Evolutionary conservation across 176 grass and related monocot species (phyloP).

Genomic region (Juncus effusus): DNA sequence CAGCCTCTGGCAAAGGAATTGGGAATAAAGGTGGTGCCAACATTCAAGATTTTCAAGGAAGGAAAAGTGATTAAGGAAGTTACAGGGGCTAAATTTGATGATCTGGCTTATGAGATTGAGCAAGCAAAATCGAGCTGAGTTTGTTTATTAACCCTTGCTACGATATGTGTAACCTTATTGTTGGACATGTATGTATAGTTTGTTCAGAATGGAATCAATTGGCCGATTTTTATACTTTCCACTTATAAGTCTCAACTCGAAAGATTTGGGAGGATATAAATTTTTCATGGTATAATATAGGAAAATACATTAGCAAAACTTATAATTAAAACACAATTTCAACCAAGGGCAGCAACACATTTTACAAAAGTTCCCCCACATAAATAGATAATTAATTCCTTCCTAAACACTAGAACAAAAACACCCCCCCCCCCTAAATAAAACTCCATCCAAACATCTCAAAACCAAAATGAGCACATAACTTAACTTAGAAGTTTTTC

Average conservation of each 20-base stretch:
- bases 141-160: no score
- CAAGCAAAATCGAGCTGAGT: conserved; percentile 56
- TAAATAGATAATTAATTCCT: conserved; percentile 3
- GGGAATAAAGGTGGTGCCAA: conserved; percentile 76
- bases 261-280: no score
- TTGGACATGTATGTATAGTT: no score
- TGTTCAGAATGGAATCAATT: no score
- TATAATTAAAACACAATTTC: not conserved
- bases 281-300: no score
- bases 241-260: no score
- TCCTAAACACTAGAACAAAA: conserved; percentile 15
- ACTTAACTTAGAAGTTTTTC: conserved; percentile 2
- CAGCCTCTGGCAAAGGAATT: conserved; percentile 85
- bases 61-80: conserved; percentile 82
- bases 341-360: conserved; percentile 12
- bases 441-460: conserved; percentile 3
- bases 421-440: not conserved
- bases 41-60: conserved; percentile 92
- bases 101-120: conserved; percentile 55
- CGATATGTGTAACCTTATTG: no score
- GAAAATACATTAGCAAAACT: no score
- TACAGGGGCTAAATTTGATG: conserved; percentile 82
- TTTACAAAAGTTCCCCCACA: not conserved
- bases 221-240: no score
- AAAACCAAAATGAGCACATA: conserved; percentile 22